Conservation (phyloP, 768 basidiomycete species). For the Boletus barrowsii region DNA sequence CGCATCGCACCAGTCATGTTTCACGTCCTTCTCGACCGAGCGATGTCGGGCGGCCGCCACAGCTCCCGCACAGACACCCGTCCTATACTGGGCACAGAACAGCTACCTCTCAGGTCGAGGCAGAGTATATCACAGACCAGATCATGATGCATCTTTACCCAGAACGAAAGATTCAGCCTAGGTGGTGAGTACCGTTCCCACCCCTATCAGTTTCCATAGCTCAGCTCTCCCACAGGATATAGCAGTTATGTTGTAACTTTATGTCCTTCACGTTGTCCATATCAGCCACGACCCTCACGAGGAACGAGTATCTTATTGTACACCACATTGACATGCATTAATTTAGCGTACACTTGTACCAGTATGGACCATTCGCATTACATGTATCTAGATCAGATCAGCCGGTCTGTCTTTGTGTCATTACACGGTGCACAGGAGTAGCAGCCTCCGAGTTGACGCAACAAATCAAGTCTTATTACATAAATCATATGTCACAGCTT, state of each 20-base stretch:
- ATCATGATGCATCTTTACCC: slow-evolving; percentile 36
- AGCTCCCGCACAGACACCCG: slow-evolving; percentile 10
- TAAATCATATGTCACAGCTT: too few species aligned
- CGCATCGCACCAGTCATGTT: slow-evolving; percentile 1
- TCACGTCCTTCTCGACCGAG: slow-evolving; percentile 11
- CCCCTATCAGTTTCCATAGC: background rate
- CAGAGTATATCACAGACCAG: slow-evolving; percentile 32
- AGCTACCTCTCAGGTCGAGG: slow-evolving; percentile 28
- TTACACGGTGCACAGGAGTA: too few species aligned
- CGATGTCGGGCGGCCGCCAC: slow-evolving; percentile 19
- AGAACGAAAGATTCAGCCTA: slow-evolving; percentile 30
- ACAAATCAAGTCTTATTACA: too few species aligned
- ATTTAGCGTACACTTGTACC: slow-evolving; percentile 20
- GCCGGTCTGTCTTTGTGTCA: slow-evolving; percentile 17
- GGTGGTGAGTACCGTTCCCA: slow-evolving; percentile 24
- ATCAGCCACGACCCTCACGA: slow-evolving; percentile 9
- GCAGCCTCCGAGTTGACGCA: too few species aligned
- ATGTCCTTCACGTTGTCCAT: slow-evolving; percentile 9
- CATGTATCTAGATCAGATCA: slow-evolving; percentile 18
- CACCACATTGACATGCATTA: slow-evolving; percentile 9
- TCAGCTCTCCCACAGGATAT: slow-evolving; percentile 21
- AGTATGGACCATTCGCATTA: background rate
- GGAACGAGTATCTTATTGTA: slow-evolving; percentile 15
- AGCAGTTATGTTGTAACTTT: background rate
- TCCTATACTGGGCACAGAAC: slow-evolving; percentile 15